Conservation (phyloP, 2,329 filamentous ascomycete genomes). For the Monilinia vaccinii-corymbosi region DNA sequence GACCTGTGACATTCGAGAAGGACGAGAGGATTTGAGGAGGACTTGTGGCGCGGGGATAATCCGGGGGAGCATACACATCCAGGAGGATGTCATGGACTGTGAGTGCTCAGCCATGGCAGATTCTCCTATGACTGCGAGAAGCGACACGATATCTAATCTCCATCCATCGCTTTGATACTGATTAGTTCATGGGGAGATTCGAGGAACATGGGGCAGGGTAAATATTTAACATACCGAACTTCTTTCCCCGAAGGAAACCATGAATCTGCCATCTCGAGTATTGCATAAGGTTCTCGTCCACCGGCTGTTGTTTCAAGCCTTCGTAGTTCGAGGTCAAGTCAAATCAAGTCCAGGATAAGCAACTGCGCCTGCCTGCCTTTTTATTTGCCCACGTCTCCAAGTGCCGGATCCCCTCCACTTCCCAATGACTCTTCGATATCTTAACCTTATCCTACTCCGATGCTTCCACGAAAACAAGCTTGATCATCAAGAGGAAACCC, state of each 20-base stretch:
- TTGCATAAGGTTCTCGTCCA: not conserved
- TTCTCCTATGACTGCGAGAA: constrained; percentile 55
- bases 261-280: constrained; percentile 16
- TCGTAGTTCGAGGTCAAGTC: not conserved
- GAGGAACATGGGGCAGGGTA: not conserved
- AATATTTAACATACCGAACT: constrained; percentile 2
- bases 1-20: constrained; percentile 45
- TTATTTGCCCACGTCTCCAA: not conserved
- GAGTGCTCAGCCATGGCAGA: constrained; percentile 48
- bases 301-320: not conserved
- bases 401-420: not conserved
- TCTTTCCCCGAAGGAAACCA: constrained; percentile 9
- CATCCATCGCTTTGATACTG: constrained; percentile 31
- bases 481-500: not conserved
- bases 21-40: constrained; percentile 47
- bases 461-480: not conserved
- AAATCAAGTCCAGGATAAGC: not conserved
- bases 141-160: constrained; percentile 52
- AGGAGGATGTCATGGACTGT: constrained; percentile 50
- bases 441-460: not conserved
- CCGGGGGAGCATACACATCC: constrained; percentile 48
- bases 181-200: not conserved
- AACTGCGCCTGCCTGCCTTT: not conserved
- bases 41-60: constrained; percentile 55
- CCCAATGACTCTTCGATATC: not conserved